Evolutionary conservation across 2,329 filamentous ascomycete species (phyloP).

Genomic region (Fusarium sp.): DNA sequence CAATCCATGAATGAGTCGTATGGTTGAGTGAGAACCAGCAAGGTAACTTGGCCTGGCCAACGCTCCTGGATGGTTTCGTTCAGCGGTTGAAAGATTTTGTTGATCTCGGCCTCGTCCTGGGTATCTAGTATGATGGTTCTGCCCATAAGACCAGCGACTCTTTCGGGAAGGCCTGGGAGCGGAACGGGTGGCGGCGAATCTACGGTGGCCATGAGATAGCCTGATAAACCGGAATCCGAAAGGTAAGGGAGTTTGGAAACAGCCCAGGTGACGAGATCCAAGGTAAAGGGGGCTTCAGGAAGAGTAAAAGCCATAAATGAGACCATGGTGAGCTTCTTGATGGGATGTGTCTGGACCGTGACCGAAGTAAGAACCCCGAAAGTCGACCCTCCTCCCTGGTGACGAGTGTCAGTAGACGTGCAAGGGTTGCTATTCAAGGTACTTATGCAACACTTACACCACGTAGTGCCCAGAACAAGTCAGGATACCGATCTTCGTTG

Average conservation of each 20-base stretch:
- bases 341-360: conserved; percentile 67
- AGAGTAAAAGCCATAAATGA: conserved; percentile 43
- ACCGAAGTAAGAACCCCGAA: conserved; percentile 73
- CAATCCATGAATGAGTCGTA: conserved; percentile 56
- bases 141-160: conserved; percentile 55
- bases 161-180: conserved; percentile 51
- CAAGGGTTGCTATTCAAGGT: neutral
- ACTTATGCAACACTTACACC: conserved; percentile 59
- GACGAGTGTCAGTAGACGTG: neutral
- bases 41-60: conserved; percentile 49
- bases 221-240: conserved; percentile 65
- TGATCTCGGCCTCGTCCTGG: conserved; percentile 46
- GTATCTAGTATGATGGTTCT: conserved; percentile 55
- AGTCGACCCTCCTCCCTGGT: conserved; percentile 70
- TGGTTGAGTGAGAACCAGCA: conserved; percentile 31
- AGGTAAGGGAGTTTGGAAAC: conserved; percentile 63
- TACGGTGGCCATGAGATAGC: conserved; percentile 60
- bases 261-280: conserved; percentile 63
- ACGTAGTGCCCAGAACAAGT: conserved; percentile 75
- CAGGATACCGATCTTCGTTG: conserved; percentile 66
- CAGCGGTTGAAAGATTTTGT: conserved; percentile 53
- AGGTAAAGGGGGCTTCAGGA: conserved; percentile 55
- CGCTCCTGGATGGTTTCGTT: conserved; percentile 55
- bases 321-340: conserved; percentile 50
- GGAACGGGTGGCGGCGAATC: conserved; percentile 55